phyloP scores from a whole-genome alignment of 768 basidiomycete genomes.

The Lentinula raphanica region DNA sequence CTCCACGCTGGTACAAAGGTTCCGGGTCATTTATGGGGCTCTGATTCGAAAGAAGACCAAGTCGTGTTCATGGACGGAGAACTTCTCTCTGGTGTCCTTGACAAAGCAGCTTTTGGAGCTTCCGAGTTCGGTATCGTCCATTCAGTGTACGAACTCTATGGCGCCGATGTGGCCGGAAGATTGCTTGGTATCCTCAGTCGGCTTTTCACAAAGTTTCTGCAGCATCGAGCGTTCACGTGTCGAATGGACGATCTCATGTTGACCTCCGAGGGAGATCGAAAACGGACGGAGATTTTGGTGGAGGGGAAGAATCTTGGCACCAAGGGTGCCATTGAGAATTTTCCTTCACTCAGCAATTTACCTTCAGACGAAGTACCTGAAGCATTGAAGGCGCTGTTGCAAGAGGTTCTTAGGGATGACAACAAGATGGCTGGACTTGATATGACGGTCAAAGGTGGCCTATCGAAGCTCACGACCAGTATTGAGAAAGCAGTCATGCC shows the following conservation, averaged over 20 bases:
- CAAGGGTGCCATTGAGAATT: conserved; percentile 85
- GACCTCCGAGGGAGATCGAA: conserved; percentile 73
- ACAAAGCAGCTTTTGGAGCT: conserved; percentile 97
- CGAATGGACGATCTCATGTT: conserved; percentile 97
- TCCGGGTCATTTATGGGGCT: conserved; percentile 79
- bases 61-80: conserved; percentile 92
- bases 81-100: conserved; percentile 87
- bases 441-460: conserved; percentile 81
- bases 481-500: conserved; percentile 89
- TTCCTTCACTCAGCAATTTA: conserved; percentile 62
- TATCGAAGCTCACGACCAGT: conserved; percentile 82
- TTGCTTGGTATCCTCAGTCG: conserved; percentile 91
- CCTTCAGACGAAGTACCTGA: conserved; percentile 48
- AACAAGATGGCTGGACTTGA: conserved; percentile 97
- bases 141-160: conserved; percentile 94
- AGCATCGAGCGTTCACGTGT: conserved; percentile 96
- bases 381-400: conserved; percentile 64
- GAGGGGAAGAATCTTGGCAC: conserved; percentile 71
- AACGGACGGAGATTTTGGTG: conserved; percentile 62
- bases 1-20: conserved; percentile 86
- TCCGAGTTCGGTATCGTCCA: conserved; percentile 95
- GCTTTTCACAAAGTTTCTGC: conserved; percentile 94
- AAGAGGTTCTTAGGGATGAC: conserved; percentile 92
- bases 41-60: conserved; percentile 73
- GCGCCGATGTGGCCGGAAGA: conserved; percentile 81